Evolutionary conservation across 805 yeast genomes (phyloP).

Genomic region (Soucietia sequanensis): DNA sequence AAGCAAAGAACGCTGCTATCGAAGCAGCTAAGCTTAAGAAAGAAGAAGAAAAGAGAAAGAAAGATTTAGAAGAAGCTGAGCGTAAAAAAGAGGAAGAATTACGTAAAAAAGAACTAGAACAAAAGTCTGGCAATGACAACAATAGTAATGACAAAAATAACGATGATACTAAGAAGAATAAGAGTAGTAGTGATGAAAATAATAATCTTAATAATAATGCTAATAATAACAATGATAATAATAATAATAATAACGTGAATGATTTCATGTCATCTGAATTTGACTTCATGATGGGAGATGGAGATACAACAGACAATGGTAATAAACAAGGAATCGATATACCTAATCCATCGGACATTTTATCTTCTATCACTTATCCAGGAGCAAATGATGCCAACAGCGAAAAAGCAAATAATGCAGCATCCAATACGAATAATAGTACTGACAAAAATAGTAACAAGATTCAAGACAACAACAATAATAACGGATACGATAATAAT

Average conservation of each 20-base stretch:
- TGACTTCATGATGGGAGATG: conserved; percentile 25
- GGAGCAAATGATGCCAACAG: conserved; percentile 1
- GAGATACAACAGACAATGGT: conserved; percentile 5
- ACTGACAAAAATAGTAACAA: conserved; percentile 2
- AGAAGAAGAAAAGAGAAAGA: conserved; percentile 12
- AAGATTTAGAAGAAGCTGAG: conserved; percentile 9
- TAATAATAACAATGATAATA: not conserved
- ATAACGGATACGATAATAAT: conserved; percentile 3
- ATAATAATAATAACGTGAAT: not conserved
- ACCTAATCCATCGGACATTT: conserved; percentile 34
- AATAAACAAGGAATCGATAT: conserved; percentile 16
- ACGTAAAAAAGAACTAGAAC: not conserved
- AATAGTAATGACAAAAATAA: conserved; percentile 2
- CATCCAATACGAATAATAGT: not conserved
- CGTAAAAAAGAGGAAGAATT: conserved; percentile 1
- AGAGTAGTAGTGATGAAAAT: conserved; percentile 5
- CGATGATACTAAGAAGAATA: not conserved
- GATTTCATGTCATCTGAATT: conserved; percentile 24
- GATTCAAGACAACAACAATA: conserved; percentile 3
- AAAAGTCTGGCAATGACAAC: conserved; percentile 3
- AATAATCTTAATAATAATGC: conserved; percentile 4
- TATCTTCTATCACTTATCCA: conserved; percentile 23
- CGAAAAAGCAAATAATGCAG: conserved; percentile 1
- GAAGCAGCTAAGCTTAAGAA: conserved; percentile 15
- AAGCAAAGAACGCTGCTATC: conserved; percentile 13